A percentile compares a stretch with the other conserved stretches of the same genome.
Evolutionary conservation across 2,329 filamentous ascomycete genomes (phyloP).

Genomic region (Lachnellula willkommii): DNA sequence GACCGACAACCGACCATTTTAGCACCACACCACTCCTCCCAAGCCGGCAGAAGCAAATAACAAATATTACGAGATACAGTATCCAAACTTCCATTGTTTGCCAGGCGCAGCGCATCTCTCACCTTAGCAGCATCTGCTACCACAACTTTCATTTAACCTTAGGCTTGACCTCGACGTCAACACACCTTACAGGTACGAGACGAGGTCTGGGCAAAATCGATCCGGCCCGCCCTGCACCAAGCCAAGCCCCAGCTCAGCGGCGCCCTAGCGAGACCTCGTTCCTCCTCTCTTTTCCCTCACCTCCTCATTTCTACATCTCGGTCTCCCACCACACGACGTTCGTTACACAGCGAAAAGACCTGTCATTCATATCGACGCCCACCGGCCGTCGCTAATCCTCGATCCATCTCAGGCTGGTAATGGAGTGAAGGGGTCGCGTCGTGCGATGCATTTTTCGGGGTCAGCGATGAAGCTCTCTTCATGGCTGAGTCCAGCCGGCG

Average conservation of each 20-base stretch:
- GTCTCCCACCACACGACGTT: constrained; percentile 4
- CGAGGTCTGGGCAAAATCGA: background rate
- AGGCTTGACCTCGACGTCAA: background rate
- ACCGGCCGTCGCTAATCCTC: background rate
- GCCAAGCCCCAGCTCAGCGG: background rate
- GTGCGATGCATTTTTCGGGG: constrained; percentile 10
- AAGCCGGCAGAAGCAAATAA: no score
- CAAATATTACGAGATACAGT: no score
- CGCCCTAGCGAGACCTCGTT: background rate
- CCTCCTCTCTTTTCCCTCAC: background rate
- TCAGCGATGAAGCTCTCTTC: constrained; percentile 31
- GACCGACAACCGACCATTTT: background rate
- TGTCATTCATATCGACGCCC: background rate
- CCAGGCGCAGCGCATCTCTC: background rate
- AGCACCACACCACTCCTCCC: background rate
- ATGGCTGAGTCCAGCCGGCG: constrained; percentile 26
- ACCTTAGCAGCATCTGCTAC: background rate
- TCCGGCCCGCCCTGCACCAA: background rate
- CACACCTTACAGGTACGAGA: background rate
- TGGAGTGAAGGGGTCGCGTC: constrained; percentile 20
- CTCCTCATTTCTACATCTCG: constrained; percentile 1
- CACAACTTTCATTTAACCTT: background rate
- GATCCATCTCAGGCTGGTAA: constrained; percentile 3
- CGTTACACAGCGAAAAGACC: constrained; percentile 2
- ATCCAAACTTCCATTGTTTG: background rate